phyloP scores from a whole-genome alignment of 202 grass and related monocot species.

The Digitaria exilis region DNA sequence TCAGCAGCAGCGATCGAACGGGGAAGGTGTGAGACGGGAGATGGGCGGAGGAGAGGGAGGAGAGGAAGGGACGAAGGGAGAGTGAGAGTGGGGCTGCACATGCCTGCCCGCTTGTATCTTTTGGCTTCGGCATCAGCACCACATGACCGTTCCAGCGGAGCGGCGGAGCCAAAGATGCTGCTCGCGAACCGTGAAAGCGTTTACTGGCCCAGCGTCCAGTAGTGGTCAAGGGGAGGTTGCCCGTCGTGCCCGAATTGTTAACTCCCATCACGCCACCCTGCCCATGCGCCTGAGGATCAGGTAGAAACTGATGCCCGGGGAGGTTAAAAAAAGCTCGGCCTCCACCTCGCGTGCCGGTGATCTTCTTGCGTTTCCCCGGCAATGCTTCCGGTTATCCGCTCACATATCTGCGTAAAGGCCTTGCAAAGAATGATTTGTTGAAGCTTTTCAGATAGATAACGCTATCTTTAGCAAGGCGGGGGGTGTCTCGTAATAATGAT shows the following conservation, averaged over 20 bases:
- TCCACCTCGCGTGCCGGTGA: not conserved
- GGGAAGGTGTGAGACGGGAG: slow-evolving; percentile 11
- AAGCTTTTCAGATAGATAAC: not conserved
- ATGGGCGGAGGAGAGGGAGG: not conserved
- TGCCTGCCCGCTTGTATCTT: slow-evolving; percentile 39
- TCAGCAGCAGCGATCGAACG: not conserved
- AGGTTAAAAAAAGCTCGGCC: not conserved
- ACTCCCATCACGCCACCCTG: not conserved
- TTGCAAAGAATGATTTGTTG: not conserved
- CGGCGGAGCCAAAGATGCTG: slow-evolving; percentile 38
- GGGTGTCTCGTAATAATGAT: not conserved
- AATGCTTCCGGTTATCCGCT: not conserved
- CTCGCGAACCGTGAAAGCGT: slow-evolving; percentile 41
- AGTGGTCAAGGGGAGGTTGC: slow-evolving; percentile 31
- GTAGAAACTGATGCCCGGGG: slow-evolving; percentile 10
- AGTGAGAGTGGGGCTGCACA: slow-evolving; percentile 9
- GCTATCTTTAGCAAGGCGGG: slow-evolving; percentile 12
- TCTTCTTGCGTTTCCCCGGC: not conserved
- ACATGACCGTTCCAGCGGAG: slow-evolving; percentile 53
- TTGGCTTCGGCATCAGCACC: not conserved
- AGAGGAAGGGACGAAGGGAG: not conserved
- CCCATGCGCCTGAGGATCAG: not conserved
- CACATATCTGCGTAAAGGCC: not conserved
- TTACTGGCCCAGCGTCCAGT: not conserved
- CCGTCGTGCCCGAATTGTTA: not conserved